Conservation (phyloP, 2,329 filamentous ascomycete species). For the Aspergillus fructus region DNA sequence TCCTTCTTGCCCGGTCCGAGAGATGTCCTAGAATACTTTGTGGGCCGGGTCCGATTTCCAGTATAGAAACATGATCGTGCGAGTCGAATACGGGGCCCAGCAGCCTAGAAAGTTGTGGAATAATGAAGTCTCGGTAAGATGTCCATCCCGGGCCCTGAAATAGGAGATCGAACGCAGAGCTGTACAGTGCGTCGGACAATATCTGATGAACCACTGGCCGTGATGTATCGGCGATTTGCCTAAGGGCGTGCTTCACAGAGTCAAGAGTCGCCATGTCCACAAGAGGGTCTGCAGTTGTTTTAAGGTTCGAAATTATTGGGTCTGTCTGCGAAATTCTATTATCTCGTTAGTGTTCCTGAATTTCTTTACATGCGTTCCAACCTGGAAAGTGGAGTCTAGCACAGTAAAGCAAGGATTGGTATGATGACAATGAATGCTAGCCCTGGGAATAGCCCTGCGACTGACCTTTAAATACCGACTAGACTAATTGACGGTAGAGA, state of each 20-base stretch:
- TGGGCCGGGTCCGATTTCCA: conserved; percentile 62
- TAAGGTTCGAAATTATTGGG: too few relatives aligned
- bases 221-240: background rate
- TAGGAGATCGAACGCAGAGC: conserved; percentile 49
- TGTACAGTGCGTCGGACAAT: conserved; percentile 47
- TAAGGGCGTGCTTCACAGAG: conserved; percentile 40
- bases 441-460: too few relatives aligned
- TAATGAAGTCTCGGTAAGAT: conserved; percentile 52
- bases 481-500: too few relatives aligned
- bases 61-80: conserved; percentile 45
- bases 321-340: too few relatives aligned
- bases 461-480: too few relatives aligned
- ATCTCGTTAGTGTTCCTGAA: too few relatives aligned
- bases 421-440: too few relatives aligned
- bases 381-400: too few relatives aligned
- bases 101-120: conserved; percentile 44
- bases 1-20: conserved; percentile 40
- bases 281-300: too few relatives aligned
- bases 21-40: conserved; percentile 55
- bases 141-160: conserved; percentile 25
- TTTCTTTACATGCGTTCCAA: too few relatives aligned
- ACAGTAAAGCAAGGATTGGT: too few relatives aligned
- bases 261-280: background rate
- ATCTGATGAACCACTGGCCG: background rate
- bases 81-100: conserved; percentile 36